Evolutionary conservation across 176 grass and related monocot genomes (phyloP), one percentile per base, ranked within the genome.

Genomic region (Oryza punctata): DNA sequence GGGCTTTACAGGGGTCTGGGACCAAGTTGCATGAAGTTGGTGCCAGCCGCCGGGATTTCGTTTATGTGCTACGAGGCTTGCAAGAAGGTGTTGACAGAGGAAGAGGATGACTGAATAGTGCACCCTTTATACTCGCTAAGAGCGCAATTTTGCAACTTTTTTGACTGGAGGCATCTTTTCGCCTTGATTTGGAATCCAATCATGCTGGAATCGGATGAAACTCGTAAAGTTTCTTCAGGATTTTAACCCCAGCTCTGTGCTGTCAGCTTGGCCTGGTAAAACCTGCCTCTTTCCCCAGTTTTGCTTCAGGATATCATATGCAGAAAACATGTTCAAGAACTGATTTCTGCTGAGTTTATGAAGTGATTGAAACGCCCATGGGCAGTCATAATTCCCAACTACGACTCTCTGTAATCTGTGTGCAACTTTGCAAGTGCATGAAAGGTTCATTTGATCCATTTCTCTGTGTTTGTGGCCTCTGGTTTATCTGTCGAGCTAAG

Each of bases 11-110:
- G 47, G 78, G 92, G 95, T 1, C 47, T 97, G 52, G 92, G 92
- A 0, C 92, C 95, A 19, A 97, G 95, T 45, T 93, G 86, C 79
- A 89, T 94, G 75, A 97, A 97, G 81, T 41, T 94, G 33, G 79
- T 97, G 28, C 95, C 95, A 57, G 95, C 95, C 64, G 92, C 95
- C 49, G 95, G 95, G 45, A 97, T 97, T 79, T 97, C 95, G 5
- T 94, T 97, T 77, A 94, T 97, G 95, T 97, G 95, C 80, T 97
- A 97, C 0, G 90, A 97, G 87, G 86, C 93, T 52, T 97, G 90
- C 92, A 94, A 97, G 84, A 94, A 94, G 82, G 86, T 97, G 73
- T 78, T 97, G 63, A 91, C 94, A 1, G 92, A 94, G 81, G 85
- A 93, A 67, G 82, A 83, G 54, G 76, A 75, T 24, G 63, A 77